phyloP scores from a whole-genome alignment of 495 filamentous ascomycete species.

The Viridothelium virens region DNA sequence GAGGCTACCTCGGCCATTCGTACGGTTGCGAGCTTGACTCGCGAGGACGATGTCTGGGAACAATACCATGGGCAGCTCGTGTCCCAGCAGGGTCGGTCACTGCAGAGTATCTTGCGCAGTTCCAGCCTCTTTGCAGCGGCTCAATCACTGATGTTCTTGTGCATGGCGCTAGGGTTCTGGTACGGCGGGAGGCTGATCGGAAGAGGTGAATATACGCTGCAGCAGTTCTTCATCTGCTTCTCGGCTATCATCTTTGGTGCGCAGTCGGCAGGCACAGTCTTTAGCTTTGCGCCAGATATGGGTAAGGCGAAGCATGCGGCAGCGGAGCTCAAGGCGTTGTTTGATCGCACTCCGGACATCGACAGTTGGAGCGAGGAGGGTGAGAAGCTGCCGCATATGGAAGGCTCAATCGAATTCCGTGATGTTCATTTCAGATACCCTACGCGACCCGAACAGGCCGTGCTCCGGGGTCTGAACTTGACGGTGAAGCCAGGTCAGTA shows the following conservation, averaged over 20 bases:
- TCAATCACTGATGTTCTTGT: conserved; percentile 72
- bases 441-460: conserved; percentile 57
- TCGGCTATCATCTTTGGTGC: conserved; percentile 71
- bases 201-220: conserved; percentile 59
- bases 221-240: conserved; percentile 84
- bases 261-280: conserved; percentile 78
- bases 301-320: conserved; percentile 80
- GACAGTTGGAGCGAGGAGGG: conserved; percentile 78
- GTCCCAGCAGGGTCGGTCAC: conserved; percentile 50
- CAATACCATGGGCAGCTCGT: conserved; percentile 62
- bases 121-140: conserved; percentile 70
- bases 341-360: conserved; percentile 68
- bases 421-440: conserved; percentile 53
- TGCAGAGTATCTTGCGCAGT: conserved; percentile 58
- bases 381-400: conserved; percentile 46
- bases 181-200: conserved; percentile 77
- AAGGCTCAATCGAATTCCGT: conserved; percentile 49
- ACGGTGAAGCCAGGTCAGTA: conserved; percentile 51
- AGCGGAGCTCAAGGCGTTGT: conserved; percentile 63
- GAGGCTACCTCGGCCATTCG: conserved; percentile 87
- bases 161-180: conserved; percentile 87
- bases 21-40: conserved; percentile 82
- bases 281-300: conserved; percentile 81
- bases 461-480: conserved; percentile 39
- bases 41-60: conserved; percentile 69